phyloP scores from a whole-genome alignment of 129 eudicot species.

The Lactuca saligna region DNA sequence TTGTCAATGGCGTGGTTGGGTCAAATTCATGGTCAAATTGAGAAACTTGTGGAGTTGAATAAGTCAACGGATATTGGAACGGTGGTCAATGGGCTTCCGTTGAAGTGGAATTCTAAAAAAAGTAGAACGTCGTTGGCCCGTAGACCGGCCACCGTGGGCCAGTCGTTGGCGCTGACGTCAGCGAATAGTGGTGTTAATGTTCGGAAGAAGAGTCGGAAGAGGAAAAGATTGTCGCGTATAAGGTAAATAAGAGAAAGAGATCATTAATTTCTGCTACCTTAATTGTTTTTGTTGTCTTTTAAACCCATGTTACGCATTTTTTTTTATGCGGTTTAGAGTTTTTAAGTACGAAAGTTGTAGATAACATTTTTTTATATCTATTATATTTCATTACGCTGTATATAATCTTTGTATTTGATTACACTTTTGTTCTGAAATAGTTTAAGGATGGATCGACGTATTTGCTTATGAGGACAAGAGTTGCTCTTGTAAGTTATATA shows the following conservation, averaged over 20 bases:
- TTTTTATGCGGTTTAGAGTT: neutral
- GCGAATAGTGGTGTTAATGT: slow-evolving; percentile 25
- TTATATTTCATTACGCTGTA: too few species aligned
- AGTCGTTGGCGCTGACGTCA: slow-evolving; percentile 24
- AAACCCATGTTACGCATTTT: neutral
- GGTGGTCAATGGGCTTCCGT: slow-evolving; percentile 62
- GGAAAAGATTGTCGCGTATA: slow-evolving; percentile 74
- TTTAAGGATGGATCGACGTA: too few species aligned
- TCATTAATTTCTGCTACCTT: neutral
- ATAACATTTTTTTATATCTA: too few species aligned
- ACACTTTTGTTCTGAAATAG: too few species aligned
- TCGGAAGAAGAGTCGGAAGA: slow-evolving; percentile 57
- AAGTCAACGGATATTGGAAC: slow-evolving; percentile 49
- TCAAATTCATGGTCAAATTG: slow-evolving; percentile 72
- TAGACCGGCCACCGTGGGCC: slow-evolving; percentile 28
- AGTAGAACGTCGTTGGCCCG: slow-evolving; percentile 45
- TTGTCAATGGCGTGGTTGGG: slow-evolving; percentile 67
- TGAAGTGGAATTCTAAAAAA: slow-evolving; percentile 69
- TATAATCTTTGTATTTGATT: too few species aligned
- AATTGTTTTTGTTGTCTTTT: slow-evolving; percentile 13
- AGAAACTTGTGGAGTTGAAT: slow-evolving; percentile 70
- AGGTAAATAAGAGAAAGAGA: slow-evolving; percentile 27
- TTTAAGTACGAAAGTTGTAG: too few species aligned
- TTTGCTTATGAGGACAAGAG: too few species aligned
- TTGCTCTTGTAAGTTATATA: too few species aligned